Evolutionary conservation across 2,329 filamentous ascomycete species (phyloP).

Genomic region (Stemphylium vesicarium): DNA sequence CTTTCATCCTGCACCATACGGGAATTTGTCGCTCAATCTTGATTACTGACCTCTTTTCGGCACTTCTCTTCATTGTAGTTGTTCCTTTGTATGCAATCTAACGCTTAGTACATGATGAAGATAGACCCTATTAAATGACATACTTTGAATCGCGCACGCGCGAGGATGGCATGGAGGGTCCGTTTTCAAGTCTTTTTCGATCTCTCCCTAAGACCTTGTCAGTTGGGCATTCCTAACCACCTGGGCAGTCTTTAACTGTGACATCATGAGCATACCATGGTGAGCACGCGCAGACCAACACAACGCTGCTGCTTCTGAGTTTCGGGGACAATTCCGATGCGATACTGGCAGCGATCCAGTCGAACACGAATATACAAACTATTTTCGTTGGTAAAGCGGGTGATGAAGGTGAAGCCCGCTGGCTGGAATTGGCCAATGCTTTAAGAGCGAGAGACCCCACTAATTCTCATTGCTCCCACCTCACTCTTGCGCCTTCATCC

Average conservation of each 20-base stretch:
- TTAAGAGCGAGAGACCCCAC: conserved; percentile 38
- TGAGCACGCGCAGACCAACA: conserved; percentile 19
- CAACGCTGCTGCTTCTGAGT: neutral
- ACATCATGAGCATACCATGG: conserved; percentile 42
- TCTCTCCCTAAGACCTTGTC: conserved; percentile 44
- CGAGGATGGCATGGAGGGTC: conserved; percentile 85
- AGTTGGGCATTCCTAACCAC: conserved; percentile 10
- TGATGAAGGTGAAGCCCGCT: conserved; percentile 24
- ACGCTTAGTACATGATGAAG: conserved; percentile 6
- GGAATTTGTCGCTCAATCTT: neutral
- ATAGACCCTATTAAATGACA: neutral
- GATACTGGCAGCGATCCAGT: neutral
- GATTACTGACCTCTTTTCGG: conserved; percentile 58
- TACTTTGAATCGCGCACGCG: conserved; percentile 91
- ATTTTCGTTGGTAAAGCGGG: neutral
- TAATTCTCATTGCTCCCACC: conserved; percentile 35
- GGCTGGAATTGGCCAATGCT: conserved; percentile 27
- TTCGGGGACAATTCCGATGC: neutral
- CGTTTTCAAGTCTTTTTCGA: conserved; percentile 73
- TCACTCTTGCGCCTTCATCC: conserved; percentile 28
- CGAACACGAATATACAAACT: conserved; percentile 8
- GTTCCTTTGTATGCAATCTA: conserved; percentile 84
- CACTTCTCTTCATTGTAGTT: conserved; percentile 87
- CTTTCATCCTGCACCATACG: neutral
- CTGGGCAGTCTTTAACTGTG: conserved; percentile 19